Conservation (phyloP, 306 rosid genomes). For the Quercus ilex region DNA sequence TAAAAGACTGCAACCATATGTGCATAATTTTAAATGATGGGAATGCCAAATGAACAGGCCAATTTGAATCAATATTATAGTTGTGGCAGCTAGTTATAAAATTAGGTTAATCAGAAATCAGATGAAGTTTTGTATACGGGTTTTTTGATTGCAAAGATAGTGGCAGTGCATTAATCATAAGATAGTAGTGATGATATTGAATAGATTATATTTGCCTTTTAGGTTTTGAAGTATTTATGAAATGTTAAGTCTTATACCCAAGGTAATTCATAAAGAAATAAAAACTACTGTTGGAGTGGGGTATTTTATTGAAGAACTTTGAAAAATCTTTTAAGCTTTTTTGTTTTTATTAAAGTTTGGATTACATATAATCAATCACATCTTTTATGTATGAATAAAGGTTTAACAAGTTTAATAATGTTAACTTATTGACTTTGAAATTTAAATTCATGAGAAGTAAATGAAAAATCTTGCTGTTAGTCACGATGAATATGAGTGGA, state of each 20-base stretch:
- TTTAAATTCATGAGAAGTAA: background rate
- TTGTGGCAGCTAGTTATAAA: background rate
- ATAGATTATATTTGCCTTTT: background rate
- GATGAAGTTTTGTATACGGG: background rate
- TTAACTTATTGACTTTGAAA: background rate
- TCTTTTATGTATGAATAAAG: background rate
- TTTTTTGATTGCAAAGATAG: too few species aligned
- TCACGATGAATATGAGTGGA: background rate
- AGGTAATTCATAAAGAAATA: too few species aligned
- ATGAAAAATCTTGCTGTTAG: background rate
- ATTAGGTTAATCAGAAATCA: background rate
- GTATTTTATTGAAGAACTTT: background rate
- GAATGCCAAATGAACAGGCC: background rate
- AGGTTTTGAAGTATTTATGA: background rate
- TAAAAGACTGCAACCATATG: background rate
- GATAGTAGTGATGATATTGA: background rate
- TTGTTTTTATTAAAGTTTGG: background rate
- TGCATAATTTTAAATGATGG: background rate
- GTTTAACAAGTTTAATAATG: background rate
- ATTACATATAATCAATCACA: background rate
- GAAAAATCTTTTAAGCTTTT: background rate
- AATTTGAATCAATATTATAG: background rate
- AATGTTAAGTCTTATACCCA: background rate
- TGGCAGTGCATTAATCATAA: too few species aligned
- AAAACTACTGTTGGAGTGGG: background rate